phyloP scores from a whole-genome alignment of 176 grass and related monocot species.

The Ensete glaucum region DNA sequence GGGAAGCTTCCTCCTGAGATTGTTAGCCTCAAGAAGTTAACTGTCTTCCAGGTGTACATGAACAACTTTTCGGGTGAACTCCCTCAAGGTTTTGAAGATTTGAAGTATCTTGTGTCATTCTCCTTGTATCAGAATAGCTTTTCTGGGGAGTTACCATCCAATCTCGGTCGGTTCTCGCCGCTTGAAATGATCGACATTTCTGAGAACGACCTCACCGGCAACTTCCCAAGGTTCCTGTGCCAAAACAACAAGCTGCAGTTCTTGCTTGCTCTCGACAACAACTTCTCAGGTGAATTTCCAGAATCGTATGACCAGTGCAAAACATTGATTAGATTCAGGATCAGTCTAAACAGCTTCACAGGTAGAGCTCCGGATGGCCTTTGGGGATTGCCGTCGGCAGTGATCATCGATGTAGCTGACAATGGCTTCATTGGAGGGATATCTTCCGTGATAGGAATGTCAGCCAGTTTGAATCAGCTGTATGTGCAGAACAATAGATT shows the following conservation, averaged over 20 bases:
- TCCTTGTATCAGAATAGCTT: slow-evolving; percentile 80
- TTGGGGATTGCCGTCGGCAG: slow-evolving; percentile 77
- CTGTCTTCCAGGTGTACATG: slow-evolving; percentile 71
- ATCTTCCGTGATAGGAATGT: slow-evolving; percentile 64
- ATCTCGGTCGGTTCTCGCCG: slow-evolving; percentile 63
- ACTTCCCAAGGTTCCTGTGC: slow-evolving; percentile 77
- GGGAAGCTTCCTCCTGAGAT: slow-evolving; percentile 56
- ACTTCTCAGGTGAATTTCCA: slow-evolving; percentile 87
- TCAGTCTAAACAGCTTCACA: slow-evolving; percentile 67
- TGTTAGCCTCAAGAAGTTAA: slow-evolving; percentile 50
- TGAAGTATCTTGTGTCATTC: slow-evolving; percentile 79
- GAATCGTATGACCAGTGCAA: slow-evolving; percentile 65
- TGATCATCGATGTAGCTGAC: slow-evolving; percentile 76
- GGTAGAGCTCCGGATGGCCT: slow-evolving; percentile 45
- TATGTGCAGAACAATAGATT: slow-evolving; percentile 87
- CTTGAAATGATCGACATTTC: slow-evolving; percentile 86
- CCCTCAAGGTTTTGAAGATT: slow-evolving; percentile 48
- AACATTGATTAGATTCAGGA: slow-evolving; percentile 75
- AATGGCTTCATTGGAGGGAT: slow-evolving; percentile 60
- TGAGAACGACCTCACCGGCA: slow-evolving; percentile 68
- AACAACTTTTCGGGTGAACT: slow-evolving; percentile 81
- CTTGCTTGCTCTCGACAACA: slow-evolving; percentile 76
- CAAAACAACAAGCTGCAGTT: slow-evolving; percentile 65
- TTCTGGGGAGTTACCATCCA: slow-evolving; percentile 61
- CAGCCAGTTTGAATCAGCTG: slow-evolving; percentile 56